Evolutionary conservation across 2,329 filamentous ascomycete genomes (phyloP).

Genomic region (Clonostachys solani): DNA sequence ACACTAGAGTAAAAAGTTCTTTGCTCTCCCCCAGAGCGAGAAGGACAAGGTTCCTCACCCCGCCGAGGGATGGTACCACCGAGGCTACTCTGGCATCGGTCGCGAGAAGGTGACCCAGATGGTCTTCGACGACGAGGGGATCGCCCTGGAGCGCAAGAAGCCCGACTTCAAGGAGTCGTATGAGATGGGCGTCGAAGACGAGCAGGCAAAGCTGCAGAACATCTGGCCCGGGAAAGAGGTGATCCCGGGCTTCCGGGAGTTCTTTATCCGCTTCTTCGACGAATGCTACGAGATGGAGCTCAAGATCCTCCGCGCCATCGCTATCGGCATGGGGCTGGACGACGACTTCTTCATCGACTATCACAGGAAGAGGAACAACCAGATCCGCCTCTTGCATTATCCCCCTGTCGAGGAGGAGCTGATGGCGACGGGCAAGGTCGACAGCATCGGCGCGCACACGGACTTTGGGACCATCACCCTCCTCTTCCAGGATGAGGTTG

Average conservation of each 20-base stretch:
- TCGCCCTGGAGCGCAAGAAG: slow-evolving; percentile 13
- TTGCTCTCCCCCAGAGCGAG: slow-evolving; percentile 16
- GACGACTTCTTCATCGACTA: background rate
- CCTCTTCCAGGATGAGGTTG: slow-evolving; percentile 12
- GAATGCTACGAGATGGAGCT: slow-evolving; percentile 1
- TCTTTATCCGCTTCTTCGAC: slow-evolving; percentile 1
- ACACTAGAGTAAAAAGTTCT: slow-evolving; percentile 16
- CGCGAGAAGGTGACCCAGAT: slow-evolving; percentile 23
- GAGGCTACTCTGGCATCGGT: slow-evolving; percentile 23
- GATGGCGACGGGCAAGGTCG: background rate
- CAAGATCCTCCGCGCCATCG: slow-evolving; percentile 1
- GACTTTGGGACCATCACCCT: slow-evolving; percentile 26
- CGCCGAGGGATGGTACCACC: slow-evolving; percentile 20
- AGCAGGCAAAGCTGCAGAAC: background rate
- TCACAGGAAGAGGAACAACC: background rate
- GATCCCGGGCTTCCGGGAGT: background rate
- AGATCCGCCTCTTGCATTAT: background rate
- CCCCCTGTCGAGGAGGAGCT: background rate
- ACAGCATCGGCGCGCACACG: slow-evolving; percentile 12
- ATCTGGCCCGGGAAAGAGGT: background rate
- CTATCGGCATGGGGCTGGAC: background rate
- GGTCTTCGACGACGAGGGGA: slow-evolving; percentile 16
- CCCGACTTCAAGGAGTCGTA: slow-evolving; percentile 33
- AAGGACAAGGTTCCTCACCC: slow-evolving; percentile 21
- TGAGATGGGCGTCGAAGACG: slow-evolving; percentile 20